These are phyloP conservation scores for Leccinum subspadiceum DNA, from an alignment of 1,284 basidiomycete genomes.

Conservation along the genomic window DNA sequence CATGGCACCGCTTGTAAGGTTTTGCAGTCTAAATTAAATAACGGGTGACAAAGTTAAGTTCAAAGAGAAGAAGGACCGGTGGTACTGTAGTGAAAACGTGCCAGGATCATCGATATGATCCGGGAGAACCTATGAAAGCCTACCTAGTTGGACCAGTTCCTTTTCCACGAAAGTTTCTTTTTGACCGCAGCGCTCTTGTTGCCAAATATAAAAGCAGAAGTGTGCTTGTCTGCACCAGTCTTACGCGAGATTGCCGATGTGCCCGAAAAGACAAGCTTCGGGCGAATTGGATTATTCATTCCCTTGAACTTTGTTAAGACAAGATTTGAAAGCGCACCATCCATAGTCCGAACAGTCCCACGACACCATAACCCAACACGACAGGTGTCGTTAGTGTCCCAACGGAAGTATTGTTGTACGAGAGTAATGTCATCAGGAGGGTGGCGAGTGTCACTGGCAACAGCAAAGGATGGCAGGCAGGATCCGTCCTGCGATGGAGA, in stretches of 20 bases:
- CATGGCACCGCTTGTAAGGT: constrained; percentile 19
- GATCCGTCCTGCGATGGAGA: constrained; percentile 21
- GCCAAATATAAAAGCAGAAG: constrained; percentile 73
- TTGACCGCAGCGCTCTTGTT: constrained; percentile 68
- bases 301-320: constrained; percentile 9
- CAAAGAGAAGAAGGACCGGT: constrained; percentile 5
- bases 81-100: constrained; percentile 7
- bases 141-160: constrained; percentile 32
- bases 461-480: constrained; percentile 58
- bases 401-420: constrained; percentile 61
- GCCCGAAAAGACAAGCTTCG: constrained; percentile 62
- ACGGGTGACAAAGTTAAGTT: constrained; percentile 32
- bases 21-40: constrained; percentile 18
- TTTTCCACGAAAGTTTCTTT: constrained; percentile 62
- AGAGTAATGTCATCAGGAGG: constrained; percentile 55
- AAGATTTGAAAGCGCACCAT: constrained; percentile 47
- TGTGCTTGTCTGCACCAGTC: constrained; percentile 78
- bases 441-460: constrained; percentile 53
- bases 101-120: constrained; percentile 19
- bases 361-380: constrained; percentile 46
- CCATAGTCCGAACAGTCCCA: constrained; percentile 71
- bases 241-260: constrained; percentile 58
- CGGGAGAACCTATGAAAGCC: constrained; percentile 18
- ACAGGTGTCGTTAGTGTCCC: constrained; percentile 56
- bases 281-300: constrained; percentile 14